Evolutionary conservation across 192 early-diverging fungal genomes (phyloP), one percentile per base, ranked within the genome.

Genomic region (Coemansia sp.): DNA sequence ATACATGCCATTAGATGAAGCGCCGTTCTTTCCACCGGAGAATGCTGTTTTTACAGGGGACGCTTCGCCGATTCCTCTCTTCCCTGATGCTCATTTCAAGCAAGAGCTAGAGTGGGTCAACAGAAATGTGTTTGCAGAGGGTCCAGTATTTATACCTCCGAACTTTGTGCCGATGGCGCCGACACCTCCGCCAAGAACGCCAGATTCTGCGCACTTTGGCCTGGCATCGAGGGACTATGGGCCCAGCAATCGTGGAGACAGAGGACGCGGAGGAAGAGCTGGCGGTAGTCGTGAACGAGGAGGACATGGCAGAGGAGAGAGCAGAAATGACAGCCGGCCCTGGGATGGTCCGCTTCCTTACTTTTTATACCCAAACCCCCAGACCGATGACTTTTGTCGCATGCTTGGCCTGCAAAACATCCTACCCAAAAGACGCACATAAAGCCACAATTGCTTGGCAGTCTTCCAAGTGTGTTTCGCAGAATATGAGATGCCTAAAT

Each of bases 101-200:
- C 52, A 76, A 41, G 92, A 94, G 66, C 62, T 86, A 12, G 68
- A 71, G 26, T 93, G 90, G 90, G 83, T 98, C 6, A 49, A 76
- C 32, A 67, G 78, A 18, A 89, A 92, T 60, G 70, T 95, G 26
- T 78, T 85, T 36, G 45, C 59, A 9, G 83, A 78, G 36, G 78
- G 76, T 9, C 65, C 73, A 18, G 74, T 94, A 36, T 63, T 66
- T 8, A 88, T 97, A 11, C 95, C 95, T 12, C 57, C 82, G 7
- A 94, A 96, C 69, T 98, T 98, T 79, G 73, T 77, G 46, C 82
- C 78, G 21, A 92, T 94, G 13, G 86, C 92, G 19, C 88, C 90
- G 71, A 69, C 66, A 65, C 73, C 82, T 65, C 63, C 74, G 48
- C 60, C 68, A 64, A 63, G 85, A 67, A 73, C 76, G 19, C 36